phyloP scores from a whole-genome alignment of 1,284 basidiomycete species.

The Bjerkandera adusta region DNA sequence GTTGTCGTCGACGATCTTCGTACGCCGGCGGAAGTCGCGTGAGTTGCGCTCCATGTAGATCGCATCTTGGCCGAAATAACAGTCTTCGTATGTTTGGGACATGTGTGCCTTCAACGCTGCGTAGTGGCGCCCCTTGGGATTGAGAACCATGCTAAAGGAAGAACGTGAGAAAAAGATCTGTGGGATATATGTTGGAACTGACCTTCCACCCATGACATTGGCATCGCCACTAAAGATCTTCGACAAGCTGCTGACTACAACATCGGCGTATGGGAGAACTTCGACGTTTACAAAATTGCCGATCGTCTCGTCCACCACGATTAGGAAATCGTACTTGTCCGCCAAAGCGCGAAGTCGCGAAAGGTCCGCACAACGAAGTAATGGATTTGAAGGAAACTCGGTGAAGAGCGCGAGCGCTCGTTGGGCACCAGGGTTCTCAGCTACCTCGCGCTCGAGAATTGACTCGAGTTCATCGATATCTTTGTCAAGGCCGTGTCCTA shows the following conservation, averaged over 20 bases:
- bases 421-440: constrained; percentile 40
- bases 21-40: constrained; percentile 83
- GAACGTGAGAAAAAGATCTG: constrained; percentile 4
- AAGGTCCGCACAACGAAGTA: constrained; percentile 84
- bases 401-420: constrained; percentile 71
- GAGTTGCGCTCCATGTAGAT: constrained; percentile 98
- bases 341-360: constrained; percentile 79
- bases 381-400: constrained; percentile 94
- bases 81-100: constrained; percentile 75
- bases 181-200: constrained; percentile 24
- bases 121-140: constrained; percentile 77
- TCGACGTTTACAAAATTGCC: constrained; percentile 97
- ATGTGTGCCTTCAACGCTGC: constrained; percentile 60
- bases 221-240: constrained; percentile 96
- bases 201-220: constrained; percentile 99
- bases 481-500: constrained; percentile 76
- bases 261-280: constrained; percentile 86
- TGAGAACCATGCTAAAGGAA: constrained; percentile 78
- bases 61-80: constrained; percentile 90
- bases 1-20: constrained; percentile 81
- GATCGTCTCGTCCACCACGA: constrained; percentile 95
- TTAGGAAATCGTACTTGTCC: constrained; percentile 85
- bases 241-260: constrained; percentile 92
- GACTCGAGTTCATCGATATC: constrained; percentile 77
- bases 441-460: constrained; percentile 52